Conservation (phyloP, 108 stramenopile genomes). For the Mediolabrus comicus region DNA sequence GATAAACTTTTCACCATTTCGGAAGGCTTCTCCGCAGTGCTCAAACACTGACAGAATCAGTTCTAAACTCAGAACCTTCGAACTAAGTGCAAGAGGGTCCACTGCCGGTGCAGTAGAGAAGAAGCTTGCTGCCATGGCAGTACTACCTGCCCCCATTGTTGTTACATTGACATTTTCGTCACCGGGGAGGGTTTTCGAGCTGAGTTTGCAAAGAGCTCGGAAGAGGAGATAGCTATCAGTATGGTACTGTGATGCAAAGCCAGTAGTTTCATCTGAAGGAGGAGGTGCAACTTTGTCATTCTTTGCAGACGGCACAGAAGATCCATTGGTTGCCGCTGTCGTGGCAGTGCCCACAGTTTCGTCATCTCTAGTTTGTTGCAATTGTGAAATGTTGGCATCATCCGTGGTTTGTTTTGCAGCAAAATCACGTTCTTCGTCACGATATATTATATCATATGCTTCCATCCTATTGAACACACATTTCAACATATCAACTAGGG, state of each 20-base stretch:
- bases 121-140: conserved; percentile 26
- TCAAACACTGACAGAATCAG: conserved; percentile 89
- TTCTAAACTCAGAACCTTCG: conserved; percentile 92
- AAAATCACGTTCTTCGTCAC: background rate
- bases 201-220: conserved; percentile 94
- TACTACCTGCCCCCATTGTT: background rate
- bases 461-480: conserved; percentile 95
- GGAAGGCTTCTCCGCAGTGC: conserved; percentile 77
- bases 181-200: conserved; percentile 80
- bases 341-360: conserved; percentile 17
- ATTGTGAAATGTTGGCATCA: background rate
- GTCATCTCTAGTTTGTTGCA: conserved; percentile 12
- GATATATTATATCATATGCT: conserved; percentile 52
- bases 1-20: conserved; percentile 85
- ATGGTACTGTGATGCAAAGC: conserved; percentile 86
- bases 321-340: conserved; percentile 15
- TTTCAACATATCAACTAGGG: conserved; percentile 89
- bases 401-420: background rate
- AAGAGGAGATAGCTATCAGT: conserved; percentile 94
- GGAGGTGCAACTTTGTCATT: background rate
- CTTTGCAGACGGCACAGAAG: conserved; percentile 4
- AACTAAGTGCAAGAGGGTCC: conserved; percentile 84
- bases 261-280: conserved; percentile 6
- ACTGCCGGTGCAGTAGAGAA: conserved; percentile 43
- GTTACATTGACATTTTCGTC: conserved; percentile 47